phyloP scores from a whole-genome alignment of 2,329 filamentous ascomycete species.

The Colletotrichum godetiae region DNA sequence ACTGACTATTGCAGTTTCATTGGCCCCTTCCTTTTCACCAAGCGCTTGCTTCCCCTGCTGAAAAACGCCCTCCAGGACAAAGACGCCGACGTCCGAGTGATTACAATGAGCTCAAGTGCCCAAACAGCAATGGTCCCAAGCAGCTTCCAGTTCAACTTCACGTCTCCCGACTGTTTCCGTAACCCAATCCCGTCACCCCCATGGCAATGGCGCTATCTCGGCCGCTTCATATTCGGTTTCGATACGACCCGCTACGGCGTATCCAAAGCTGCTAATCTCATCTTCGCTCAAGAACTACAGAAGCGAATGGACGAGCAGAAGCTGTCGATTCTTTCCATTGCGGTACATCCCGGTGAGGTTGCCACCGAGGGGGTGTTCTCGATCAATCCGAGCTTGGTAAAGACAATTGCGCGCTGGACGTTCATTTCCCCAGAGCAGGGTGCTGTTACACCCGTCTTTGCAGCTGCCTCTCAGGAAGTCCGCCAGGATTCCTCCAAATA shows the following conservation, averaged over 20 bases:
- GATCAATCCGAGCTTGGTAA: slow-evolving; percentile 8
- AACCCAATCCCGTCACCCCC: slow-evolving; percentile 25
- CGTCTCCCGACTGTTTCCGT: slow-evolving; percentile 15
- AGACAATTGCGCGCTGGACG: slow-evolving; percentile 3
- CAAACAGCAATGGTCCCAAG: slow-evolving; percentile 27
- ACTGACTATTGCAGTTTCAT: slow-evolving; percentile 35
- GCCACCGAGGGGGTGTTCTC: slow-evolving; percentile 19
- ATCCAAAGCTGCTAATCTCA: slow-evolving; percentile 37
- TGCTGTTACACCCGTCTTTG: slow-evolving; percentile 32
- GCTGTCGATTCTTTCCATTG: slow-evolving; percentile 29
- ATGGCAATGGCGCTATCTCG: slow-evolving; percentile 27
- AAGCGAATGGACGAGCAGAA: slow-evolving; percentile 24
- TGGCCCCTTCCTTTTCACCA: slow-evolving; percentile 40
- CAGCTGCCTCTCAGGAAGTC: slow-evolving; percentile 30
- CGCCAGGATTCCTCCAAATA: slow-evolving; percentile 15
- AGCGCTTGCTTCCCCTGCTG: slow-evolving; percentile 41
- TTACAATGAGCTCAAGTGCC: slow-evolving; percentile 38
- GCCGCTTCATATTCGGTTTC: slow-evolving; percentile 29
- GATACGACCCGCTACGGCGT: slow-evolving; percentile 40
- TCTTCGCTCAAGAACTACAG: slow-evolving; percentile 38
- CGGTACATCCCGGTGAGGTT: slow-evolving; percentile 37
- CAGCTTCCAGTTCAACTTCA: slow-evolving; percentile 37
- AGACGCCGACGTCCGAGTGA: slow-evolving; percentile 39
- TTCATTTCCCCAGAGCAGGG: slow-evolving; percentile 34
- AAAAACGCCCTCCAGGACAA: slow-evolving; percentile 33